These are phyloP conservation scores for Fusarium sp. DNA, from an alignment of 2,329 filamentous ascomycete species.

Conservation along the genomic window DNA sequence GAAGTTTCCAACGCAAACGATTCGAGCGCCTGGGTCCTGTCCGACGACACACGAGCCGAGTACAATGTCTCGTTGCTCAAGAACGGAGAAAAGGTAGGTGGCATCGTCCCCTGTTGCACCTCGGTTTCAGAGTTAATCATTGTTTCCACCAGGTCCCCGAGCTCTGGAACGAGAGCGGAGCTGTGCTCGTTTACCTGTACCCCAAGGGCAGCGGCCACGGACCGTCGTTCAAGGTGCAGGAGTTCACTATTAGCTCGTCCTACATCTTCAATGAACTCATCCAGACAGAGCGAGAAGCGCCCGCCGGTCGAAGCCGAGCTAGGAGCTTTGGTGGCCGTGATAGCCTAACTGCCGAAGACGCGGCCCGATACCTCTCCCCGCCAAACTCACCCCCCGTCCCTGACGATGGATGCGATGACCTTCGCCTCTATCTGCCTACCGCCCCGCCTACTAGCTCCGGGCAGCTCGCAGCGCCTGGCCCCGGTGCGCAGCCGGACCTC, in stretches of 20 bases:
- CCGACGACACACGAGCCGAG: constrained; percentile 63
- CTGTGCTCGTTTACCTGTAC: constrained; percentile 69
- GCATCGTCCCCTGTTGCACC: constrained; percentile 19
- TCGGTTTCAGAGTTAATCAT: constrained; percentile 28
- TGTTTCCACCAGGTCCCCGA: constrained; percentile 66
- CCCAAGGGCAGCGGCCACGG: constrained; percentile 62
- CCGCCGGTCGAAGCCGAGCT: constrained; percentile 49
- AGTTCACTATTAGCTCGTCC: constrained; percentile 66
- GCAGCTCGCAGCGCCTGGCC: constrained; percentile 50
- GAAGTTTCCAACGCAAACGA: constrained; percentile 43
- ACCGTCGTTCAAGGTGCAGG: constrained; percentile 71
- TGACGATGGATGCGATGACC: constrained; percentile 53
- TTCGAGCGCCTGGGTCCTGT: constrained; percentile 66
- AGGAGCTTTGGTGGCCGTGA: constrained; percentile 62
- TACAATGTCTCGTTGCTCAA: constrained; percentile 66
- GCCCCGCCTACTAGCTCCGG: constrained; percentile 52
- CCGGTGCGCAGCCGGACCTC: constrained; percentile 54
- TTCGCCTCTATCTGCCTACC: constrained; percentile 66
- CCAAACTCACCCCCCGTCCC: constrained; percentile 52
- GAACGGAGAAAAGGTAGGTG: constrained; percentile 66
- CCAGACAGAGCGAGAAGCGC: constrained; percentile 55
- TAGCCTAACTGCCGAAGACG: constrained; percentile 63
- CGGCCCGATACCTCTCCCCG: constrained; percentile 54
- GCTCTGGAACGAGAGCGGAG: constrained; percentile 72
- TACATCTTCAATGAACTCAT: constrained; percentile 66